Evolutionary conservation across 2,329 filamentous ascomycete species (phyloP).

Genomic region (Cryoendolithus antarcticus): DNA sequence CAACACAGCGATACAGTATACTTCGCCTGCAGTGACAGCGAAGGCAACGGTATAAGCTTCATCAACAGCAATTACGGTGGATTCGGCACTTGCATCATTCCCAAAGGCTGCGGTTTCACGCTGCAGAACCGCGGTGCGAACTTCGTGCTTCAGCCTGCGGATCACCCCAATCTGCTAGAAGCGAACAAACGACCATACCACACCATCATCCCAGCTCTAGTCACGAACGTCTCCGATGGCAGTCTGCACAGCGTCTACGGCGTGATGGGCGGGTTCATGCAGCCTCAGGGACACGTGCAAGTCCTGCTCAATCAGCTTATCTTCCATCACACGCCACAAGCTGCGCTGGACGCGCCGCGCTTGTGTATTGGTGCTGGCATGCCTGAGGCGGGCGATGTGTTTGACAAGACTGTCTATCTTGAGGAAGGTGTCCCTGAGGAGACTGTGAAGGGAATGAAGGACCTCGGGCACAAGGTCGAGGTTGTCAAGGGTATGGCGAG

Average conservation of each 20-base stretch:
- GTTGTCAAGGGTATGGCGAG: constrained; percentile 55
- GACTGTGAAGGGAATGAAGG: constrained; percentile 53
- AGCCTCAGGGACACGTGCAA: constrained; percentile 92
- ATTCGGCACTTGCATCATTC: constrained; percentile 80
- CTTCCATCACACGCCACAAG: constrained; percentile 70
- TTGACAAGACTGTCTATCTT: constrained; percentile 57
- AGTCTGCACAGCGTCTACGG: constrained; percentile 77
- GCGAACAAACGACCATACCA: constrained; percentile 87
- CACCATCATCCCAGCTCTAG: constrained; percentile 89
- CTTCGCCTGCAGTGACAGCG: constrained; percentile 68
- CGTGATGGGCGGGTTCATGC: constrained; percentile 98
- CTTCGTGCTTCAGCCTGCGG: constrained; percentile 54
- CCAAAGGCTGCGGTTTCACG: constrained; percentile 76
- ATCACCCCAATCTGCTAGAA: constrained; percentile 68
- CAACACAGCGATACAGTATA: constrained; percentile 89
- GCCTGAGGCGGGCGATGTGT: constrained; percentile 45
- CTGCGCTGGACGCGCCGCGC: constrained; percentile 81
- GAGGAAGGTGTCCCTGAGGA: constrained; percentile 69
- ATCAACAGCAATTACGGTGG: constrained; percentile 92
- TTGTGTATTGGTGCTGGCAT: constrained; percentile 72
- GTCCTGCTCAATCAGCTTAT: constrained; percentile 81
- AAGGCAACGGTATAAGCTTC: constrained; percentile 86
- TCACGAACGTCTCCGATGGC: constrained; percentile 63
- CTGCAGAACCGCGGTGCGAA: constrained; percentile 87
- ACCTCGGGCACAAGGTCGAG: constrained; percentile 60